These are phyloP conservation scores for Plasmodium adleri DNA, from an alignment of 169 alveolate species.

Conservation along the genomic window DNA sequence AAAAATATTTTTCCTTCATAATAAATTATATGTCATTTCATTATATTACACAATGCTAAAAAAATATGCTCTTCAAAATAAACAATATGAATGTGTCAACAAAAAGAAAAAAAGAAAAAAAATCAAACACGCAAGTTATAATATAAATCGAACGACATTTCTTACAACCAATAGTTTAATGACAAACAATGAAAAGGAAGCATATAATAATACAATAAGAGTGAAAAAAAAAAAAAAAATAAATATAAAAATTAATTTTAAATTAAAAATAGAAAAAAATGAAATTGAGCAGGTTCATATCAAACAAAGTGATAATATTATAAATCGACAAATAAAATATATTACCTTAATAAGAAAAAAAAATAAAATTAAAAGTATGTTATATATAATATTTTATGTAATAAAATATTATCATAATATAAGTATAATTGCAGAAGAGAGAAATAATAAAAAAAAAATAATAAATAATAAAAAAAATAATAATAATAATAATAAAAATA, in stretches of 20 bases:
- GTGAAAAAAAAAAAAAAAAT: background rate
- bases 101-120: background rate
- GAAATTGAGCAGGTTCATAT: too few relatives aligned
- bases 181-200: background rate
- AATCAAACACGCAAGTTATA: background rate
- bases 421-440: background rate
- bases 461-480: background rate
- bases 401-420: background rate
- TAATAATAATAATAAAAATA: too few relatives aligned
- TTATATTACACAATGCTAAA: conserved; percentile 17
- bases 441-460: background rate
- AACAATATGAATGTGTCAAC: background rate
- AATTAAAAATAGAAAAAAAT: too few relatives aligned
- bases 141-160: too few relatives aligned
- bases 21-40: conserved; percentile 29
- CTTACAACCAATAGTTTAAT: background rate
- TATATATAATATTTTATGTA: background rate
- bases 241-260: too few relatives aligned
- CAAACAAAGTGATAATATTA: too few relatives aligned
- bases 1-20: conserved; percentile 21
- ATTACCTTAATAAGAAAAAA: background rate
- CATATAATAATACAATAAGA: background rate
- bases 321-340: too few relatives aligned
- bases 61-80: background rate
- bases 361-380: background rate